Percentiles rank a stretch among this genome's conserved stretches.
phyloP scores from a whole-genome alignment of 2,329 filamentous ascomycete genomes.

The Metarhizium humberi region DNA sequence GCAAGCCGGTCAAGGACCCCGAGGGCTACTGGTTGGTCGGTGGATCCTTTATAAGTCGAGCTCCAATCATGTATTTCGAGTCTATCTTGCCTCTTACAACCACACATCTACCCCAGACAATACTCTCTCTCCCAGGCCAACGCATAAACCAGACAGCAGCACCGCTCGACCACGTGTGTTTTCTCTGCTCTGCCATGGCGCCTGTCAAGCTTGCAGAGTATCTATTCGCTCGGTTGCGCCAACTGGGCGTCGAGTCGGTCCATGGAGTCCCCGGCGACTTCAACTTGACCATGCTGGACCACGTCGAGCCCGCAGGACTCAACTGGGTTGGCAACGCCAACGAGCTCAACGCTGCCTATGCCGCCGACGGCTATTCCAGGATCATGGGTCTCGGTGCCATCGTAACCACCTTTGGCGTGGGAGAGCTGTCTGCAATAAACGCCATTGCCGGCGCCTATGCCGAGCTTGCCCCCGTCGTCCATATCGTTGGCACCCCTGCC shows the following conservation, averaged over 20 bases:
- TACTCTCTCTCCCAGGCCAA: background rate
- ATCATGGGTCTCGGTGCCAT: slow-evolving; percentile 40
- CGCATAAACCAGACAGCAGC: background rate
- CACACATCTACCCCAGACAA: background rate
- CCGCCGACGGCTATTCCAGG: slow-evolving; percentile 48
- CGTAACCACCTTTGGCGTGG: slow-evolving; percentile 53
- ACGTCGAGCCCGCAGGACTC: slow-evolving; percentile 25
- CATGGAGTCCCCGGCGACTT: slow-evolving; percentile 39
- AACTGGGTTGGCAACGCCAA: slow-evolving; percentile 44
- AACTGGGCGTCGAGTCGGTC: slow-evolving; percentile 49
- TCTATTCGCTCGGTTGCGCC: slow-evolving; percentile 47
- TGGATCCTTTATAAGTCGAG: background rate
- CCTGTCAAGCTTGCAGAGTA: slow-evolving; percentile 27
- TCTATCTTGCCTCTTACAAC: background rate
- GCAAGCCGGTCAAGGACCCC: slow-evolving; percentile 1
- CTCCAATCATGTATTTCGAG: background rate
- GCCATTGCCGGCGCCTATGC: slow-evolving; percentile 49
- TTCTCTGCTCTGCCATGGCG: background rate
- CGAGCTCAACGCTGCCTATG: slow-evolving; percentile 49
- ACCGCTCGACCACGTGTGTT: background rate
- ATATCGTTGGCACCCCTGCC: slow-evolving; percentile 46
- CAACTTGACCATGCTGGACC: slow-evolving; percentile 28
- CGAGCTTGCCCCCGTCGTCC: slow-evolving; percentile 45
- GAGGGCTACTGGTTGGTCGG: too few species aligned
- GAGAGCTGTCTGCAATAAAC: slow-evolving; percentile 47